Conservation (phyloP, 1,139 yeast genomes). For the Sugiyamaella japonica region DNA sequence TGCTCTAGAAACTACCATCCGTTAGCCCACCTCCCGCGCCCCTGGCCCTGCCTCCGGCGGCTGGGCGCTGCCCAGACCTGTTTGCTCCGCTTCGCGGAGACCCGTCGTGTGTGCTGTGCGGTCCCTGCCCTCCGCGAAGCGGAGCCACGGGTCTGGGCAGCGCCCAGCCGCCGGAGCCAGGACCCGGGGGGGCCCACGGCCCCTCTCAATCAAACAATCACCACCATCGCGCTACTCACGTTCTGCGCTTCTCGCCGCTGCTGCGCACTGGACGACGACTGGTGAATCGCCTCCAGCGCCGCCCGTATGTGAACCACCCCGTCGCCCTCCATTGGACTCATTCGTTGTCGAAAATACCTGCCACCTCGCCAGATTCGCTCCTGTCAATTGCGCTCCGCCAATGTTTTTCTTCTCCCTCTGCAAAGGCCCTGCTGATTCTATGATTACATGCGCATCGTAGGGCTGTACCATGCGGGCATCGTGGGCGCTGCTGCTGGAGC, state of each 20-base stretch:
- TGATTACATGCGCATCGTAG: background rate
- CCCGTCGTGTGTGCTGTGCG: too few species aligned
- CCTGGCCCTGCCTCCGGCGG: constrained; percentile 5
- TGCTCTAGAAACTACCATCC: constrained; percentile 58
- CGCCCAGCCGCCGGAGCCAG: too few species aligned
- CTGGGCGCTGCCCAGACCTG: constrained; percentile 5
- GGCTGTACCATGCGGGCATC: background rate
- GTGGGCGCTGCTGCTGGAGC: background rate
- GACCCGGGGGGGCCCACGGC: too few species aligned
- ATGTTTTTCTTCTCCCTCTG: too few species aligned
- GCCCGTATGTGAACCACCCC: constrained; percentile 50
- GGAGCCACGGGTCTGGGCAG: too few species aligned
- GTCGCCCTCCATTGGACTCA: constrained; percentile 32
- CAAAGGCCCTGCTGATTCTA: background rate
- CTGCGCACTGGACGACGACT: constrained; percentile 63
- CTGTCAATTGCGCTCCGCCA: too few species aligned
- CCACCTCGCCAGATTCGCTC: background rate
- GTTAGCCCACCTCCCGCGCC: background rate
- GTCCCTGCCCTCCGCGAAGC: too few species aligned
- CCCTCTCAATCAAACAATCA: too few species aligned
- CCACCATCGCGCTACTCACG: too few species aligned
- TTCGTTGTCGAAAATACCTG: background rate
- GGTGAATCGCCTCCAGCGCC: constrained; percentile 79
- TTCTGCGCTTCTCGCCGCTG: constrained; percentile 45
- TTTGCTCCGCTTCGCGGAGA: constrained; percentile 7